phyloP scores from a whole-genome alignment of 2,329 filamentous ascomycete species.

The Sclerotinia sclerotiorum region DNA sequence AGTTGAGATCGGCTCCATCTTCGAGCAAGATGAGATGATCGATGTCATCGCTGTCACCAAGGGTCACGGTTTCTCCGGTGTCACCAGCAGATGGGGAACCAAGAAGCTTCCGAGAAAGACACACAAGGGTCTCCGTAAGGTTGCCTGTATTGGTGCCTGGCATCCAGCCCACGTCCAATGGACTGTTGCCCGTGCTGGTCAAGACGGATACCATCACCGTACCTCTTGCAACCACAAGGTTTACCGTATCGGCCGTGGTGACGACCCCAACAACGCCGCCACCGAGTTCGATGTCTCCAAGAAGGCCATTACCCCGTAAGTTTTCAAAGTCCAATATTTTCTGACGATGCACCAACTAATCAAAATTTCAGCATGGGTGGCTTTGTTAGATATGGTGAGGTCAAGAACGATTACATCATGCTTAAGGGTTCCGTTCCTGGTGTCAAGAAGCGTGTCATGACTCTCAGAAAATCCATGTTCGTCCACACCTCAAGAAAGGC shows the following conservation, averaged over 20 bases:
- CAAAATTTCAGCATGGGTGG: constrained; percentile 75
- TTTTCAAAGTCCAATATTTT: constrained; percentile 41
- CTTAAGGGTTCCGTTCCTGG: constrained; percentile 97
- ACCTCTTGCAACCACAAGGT: constrained; percentile 99
- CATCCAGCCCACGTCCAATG: constrained; percentile 99
- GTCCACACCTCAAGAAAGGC: constrained; percentile 92
- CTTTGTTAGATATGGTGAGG: constrained; percentile 98
- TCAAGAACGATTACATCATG: constrained; percentile 99
- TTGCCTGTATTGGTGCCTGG: constrained; percentile 99
- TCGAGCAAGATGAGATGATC: constrained; percentile 99
- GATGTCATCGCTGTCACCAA: constrained; percentile 99
- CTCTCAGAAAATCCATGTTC: constrained; percentile 98
- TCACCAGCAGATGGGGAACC: constrained; percentile 97
- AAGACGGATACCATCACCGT: constrained; percentile 99
- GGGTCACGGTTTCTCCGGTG: constrained; percentile 98
- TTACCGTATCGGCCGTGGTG: constrained; percentile 95
- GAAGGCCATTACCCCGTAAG: constrained; percentile 99
- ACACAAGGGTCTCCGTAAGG: constrained; percentile 99
- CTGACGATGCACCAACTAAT: constrained; percentile 39
- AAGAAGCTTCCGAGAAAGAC: constrained; percentile 99
- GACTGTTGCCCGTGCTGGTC: constrained; percentile 99
- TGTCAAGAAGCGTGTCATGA: constrained; percentile 99
- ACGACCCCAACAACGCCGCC: constrained; percentile 86
- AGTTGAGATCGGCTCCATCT: constrained; percentile 87
- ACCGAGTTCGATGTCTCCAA: constrained; percentile 97